Conservation (phyloP, 2,329 filamentous ascomycete species). For the Esteya vermicola region DNA sequence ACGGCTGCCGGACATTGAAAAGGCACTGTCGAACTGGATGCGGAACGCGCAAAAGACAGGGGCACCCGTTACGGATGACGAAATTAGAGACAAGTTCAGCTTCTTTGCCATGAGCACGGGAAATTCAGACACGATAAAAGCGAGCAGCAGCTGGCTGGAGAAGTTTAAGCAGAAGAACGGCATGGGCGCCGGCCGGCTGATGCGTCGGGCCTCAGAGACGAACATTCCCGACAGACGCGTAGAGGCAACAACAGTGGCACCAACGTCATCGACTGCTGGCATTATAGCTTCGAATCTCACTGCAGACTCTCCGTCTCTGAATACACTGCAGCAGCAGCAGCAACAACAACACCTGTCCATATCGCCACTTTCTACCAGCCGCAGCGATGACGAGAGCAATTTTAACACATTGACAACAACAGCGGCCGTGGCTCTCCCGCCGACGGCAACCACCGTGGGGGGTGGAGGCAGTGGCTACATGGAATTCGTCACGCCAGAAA, state of each 20-base stretch:
- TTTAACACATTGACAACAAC: too few species aligned
- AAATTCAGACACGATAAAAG: slow-evolving; percentile 56
- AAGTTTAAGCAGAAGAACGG: slow-evolving; percentile 89
- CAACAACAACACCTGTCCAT: slow-evolving; percentile 50
- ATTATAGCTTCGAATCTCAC: not conserved
- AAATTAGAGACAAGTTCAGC: slow-evolving; percentile 70
- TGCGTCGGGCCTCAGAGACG: slow-evolving; percentile 46
- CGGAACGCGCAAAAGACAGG: slow-evolving; percentile 69
- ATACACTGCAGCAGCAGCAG: slow-evolving; percentile 19
- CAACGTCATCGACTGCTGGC: slow-evolving; percentile 17
- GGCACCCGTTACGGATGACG: slow-evolving; percentile 58
- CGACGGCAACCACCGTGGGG: too few species aligned
- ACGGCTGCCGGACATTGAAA: slow-evolving; percentile 81
- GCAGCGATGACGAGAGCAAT: slow-evolving; percentile 56
- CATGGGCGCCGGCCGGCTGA: slow-evolving; percentile 29
- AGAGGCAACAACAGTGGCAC: slow-evolving; percentile 20
- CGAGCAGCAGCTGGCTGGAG: slow-evolving; percentile 72
- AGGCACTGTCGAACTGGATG: slow-evolving; percentile 77
- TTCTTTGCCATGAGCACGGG: slow-evolving; percentile 64
- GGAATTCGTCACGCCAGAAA: not conserved
- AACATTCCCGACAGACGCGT: slow-evolving; percentile 58
- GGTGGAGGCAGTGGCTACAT: not conserved
- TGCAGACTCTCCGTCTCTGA: slow-evolving; percentile 38
- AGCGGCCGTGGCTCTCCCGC: too few species aligned
- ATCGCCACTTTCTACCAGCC: slow-evolving; percentile 55